phyloP scores from a whole-genome alignment of 2,329 filamentous ascomycete species.

The Penicillium digitatum region DNA sequence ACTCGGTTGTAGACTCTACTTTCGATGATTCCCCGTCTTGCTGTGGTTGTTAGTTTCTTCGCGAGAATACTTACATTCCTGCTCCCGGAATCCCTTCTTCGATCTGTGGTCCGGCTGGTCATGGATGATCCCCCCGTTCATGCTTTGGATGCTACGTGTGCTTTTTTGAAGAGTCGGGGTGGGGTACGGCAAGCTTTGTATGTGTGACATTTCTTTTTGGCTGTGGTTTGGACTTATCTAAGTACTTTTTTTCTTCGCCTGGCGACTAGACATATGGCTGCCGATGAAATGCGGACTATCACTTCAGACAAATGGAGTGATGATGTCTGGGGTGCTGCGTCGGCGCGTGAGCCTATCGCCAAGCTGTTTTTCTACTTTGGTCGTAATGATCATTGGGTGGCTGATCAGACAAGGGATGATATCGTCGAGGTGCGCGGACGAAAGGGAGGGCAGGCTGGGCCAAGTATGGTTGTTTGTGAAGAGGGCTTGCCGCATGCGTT shows the following conservation, averaged over 20 bases:
- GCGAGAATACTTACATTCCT: slow-evolving; percentile 43
- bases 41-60: slow-evolving; percentile 36
- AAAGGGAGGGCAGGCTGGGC: slow-evolving; percentile 32
- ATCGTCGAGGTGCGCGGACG: slow-evolving; percentile 47
- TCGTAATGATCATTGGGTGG: slow-evolving; percentile 59
- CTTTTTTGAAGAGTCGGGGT: slow-evolving; percentile 47
- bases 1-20: slow-evolving; percentile 25
- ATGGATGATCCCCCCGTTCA: slow-evolving; percentile 40
- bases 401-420: slow-evolving; percentile 54
- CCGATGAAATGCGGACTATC: slow-evolving; percentile 56
- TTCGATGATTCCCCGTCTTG: slow-evolving; percentile 37
- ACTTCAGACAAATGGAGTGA: slow-evolving; percentile 55
- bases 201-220: slow-evolving; percentile 15
- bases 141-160: slow-evolving; percentile 48
- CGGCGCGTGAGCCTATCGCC: slow-evolving; percentile 33
- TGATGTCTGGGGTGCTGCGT: slow-evolving; percentile 55
- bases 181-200: slow-evolving; percentile 55
- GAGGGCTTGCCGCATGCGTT: slow-evolving; percentile 57
- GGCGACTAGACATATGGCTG: slow-evolving; percentile 49
- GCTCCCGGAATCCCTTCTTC: slow-evolving; percentile 41
- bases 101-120: slow-evolving; percentile 40
- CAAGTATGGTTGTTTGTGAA: slow-evolving; percentile 55
- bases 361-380: slow-evolving; percentile 58
- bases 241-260: not conserved
- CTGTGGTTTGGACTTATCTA: not conserved